These are phyloP conservation scores for Aspergillus indologenus DNA, from an alignment of 495 filamentous ascomycete genomes.

Conservation along the genomic window DNA sequence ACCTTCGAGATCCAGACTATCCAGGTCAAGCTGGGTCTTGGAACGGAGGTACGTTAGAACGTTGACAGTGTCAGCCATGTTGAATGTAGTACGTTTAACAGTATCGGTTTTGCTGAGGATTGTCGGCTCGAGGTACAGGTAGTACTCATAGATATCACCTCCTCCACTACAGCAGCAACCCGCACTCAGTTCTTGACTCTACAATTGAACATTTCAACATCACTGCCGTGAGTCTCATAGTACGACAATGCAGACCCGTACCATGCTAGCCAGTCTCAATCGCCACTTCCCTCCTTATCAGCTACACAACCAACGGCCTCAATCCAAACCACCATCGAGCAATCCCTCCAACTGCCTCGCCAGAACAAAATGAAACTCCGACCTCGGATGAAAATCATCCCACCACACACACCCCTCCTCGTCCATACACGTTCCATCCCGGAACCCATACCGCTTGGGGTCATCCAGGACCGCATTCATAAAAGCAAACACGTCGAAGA, in stretches of 20 bases:
- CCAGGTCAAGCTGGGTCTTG: conserved; percentile 5
- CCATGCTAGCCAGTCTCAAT: neutral
- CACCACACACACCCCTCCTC: conserved; percentile 20
- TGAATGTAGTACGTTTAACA: neutral
- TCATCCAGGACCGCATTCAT: conserved; percentile 48
- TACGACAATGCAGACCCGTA: no score
- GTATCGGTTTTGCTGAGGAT: no score
- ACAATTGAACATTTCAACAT: no score
- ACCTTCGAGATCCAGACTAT: neutral
- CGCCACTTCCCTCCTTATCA: neutral
- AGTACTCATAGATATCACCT: no score
- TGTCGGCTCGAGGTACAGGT: no score
- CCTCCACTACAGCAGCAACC: no score
- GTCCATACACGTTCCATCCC: conserved; percentile 15
- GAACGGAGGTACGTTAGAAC: conserved; percentile 2
- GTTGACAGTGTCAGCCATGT: neutral
- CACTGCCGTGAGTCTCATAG: no score
- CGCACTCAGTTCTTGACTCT: no score
- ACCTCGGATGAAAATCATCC: conserved; percentile 18
- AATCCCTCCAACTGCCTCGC: neutral
- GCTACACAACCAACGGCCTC: neutral
- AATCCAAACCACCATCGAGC: neutral
- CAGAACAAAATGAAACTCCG: conserved; percentile 13
- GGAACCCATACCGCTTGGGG: conserved; percentile 31
- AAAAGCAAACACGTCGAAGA: conserved; percentile 16